phyloP scores from a whole-genome alignment of 2,329 filamentous ascomycete genomes.

The Coniella lustricola region DNA sequence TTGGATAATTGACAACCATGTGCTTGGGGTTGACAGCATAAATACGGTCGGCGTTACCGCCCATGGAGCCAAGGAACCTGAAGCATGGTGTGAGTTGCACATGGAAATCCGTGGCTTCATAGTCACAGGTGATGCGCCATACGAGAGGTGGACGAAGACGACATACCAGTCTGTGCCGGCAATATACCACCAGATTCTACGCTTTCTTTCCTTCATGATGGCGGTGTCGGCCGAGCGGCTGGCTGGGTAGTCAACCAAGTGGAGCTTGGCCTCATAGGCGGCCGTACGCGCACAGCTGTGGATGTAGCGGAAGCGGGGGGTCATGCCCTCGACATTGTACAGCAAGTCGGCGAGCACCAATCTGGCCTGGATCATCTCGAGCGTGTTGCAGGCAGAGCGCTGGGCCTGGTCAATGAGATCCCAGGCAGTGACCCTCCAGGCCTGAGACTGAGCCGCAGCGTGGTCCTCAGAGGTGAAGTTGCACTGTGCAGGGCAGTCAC shows the following conservation, averaged over 20 bases:
- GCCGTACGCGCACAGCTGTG: conserved; percentile 24
- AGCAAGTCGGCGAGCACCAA: conserved; percentile 31
- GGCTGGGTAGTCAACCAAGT: conserved; percentile 31
- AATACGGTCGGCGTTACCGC: conserved; percentile 28
- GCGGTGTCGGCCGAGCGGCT: conserved; percentile 19
- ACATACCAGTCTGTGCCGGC: conserved; percentile 31
- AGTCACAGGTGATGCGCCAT: not conserved
- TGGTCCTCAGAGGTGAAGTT: conserved; percentile 18
- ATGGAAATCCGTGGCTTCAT: not conserved
- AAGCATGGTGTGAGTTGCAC: not conserved
- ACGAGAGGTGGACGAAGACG: no score
- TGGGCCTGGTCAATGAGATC: conserved; percentile 30
- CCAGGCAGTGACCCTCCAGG: conserved; percentile 29
- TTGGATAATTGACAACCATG: conserved; percentile 32
- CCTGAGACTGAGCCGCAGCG: conserved; percentile 12
- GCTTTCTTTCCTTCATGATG: conserved; percentile 28
- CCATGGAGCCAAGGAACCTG: conserved; percentile 32
- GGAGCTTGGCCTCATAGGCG: conserved; percentile 29
- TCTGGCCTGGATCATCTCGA: conserved; percentile 32
- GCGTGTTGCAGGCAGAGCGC: conserved; percentile 21
- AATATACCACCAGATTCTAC: conserved; percentile 39
- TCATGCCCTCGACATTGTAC: conserved; percentile 32
- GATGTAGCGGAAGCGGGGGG: conserved; percentile 26
- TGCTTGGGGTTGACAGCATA: conserved; percentile 32
- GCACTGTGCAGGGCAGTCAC: not conserved